Base-by-base conservation (phyloP, 305 asterid genomes). In the Solanum chacoense region DNA sequence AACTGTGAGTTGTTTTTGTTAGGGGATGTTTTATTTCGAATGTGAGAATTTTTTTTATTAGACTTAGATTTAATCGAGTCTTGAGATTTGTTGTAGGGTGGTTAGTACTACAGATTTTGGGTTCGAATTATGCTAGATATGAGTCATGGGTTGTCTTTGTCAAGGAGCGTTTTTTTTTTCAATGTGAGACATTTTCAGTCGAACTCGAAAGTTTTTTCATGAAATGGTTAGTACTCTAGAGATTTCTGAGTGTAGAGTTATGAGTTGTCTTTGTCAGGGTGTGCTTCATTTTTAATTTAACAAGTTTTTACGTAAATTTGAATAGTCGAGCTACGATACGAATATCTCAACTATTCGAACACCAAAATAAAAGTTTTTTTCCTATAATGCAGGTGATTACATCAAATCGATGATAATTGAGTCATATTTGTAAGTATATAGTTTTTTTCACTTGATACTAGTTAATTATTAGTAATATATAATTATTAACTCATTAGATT, bases 1-100 rank as follows among this genome's bases (percentile, higher is more conserved):
- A 0, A 1, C 0, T 1, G 2, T 3, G 67, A 55, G 26, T 55
- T 0, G 0, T 55, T 1, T 55, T 55, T 55, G 1, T 55, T 55
- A 2, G 7, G 0, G 0, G 3, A 5, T 0, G 11, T 18, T 55
- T 55, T 55, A 55, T 55, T 55, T 55, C 24, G 4, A 55, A 55
- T 55, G 2, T 50, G 22, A 50, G 22, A 16, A 2, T 2, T 50
- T 0, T 16, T 50, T 18, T 42, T 38, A 50, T 50, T 6, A 50
- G 4, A 50, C 8, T 16, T 18, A 18, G 2, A 20, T 55, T 55
- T 55, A 20, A 0, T 55, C 5, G 5, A 55, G 5, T 55, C 24
- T 55, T 5, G 20, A 55, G 24, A 55, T 20, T 20, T 55, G 11
- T 18, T 55, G 11, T 55, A 55, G 24, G 24, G 24, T 55, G 24